These are phyloP conservation scores for Teunomyces stri DNA, from an alignment of 805 yeast genomes.

Conservation along the genomic window DNA sequence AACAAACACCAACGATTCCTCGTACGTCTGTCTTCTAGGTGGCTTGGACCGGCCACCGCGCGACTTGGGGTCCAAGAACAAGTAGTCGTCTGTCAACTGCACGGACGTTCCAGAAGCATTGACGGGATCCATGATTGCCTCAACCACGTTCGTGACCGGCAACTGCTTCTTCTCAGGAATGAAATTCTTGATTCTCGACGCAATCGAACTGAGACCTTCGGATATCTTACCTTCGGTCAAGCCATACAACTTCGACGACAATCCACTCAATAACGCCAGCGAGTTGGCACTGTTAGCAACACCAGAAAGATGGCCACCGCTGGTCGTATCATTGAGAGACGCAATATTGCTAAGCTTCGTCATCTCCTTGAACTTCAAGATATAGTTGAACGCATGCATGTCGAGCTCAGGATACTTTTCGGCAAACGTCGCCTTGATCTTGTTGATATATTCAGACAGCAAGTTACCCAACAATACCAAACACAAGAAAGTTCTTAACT, in stretches of 20 bases:
- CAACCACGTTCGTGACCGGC: conserved; percentile 88
- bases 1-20: conserved; percentile 82
- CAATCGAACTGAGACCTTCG: conserved; percentile 86
- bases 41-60: conserved; percentile 89
- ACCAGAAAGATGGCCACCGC: conserved; percentile 21
- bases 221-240: conserved; percentile 79
- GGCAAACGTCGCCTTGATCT: conserved; percentile 62
- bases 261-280: conserved; percentile 65
- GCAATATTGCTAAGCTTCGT: conserved; percentile 44
- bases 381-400: conserved; percentile 63
- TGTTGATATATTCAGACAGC: conserved; percentile 32
- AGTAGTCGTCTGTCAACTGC: conserved; percentile 80
- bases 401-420: conserved; percentile 52
- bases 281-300: conserved; percentile 38
- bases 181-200: conserved; percentile 81
- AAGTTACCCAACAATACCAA: conserved; percentile 50
- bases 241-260: conserved; percentile 75
- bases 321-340: conserved; percentile 26
- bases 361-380: conserved; percentile 78
- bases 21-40: conserved; percentile 79
- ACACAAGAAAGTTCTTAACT: conserved; percentile 86
- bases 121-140: conserved; percentile 83
- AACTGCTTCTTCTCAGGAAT: conserved; percentile 85
- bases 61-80: conserved; percentile 86
- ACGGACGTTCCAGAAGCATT: conserved; percentile 61